Conservation (phyloP, 164 flowering plant species). For the Euptelea pleiosperma region DNA sequence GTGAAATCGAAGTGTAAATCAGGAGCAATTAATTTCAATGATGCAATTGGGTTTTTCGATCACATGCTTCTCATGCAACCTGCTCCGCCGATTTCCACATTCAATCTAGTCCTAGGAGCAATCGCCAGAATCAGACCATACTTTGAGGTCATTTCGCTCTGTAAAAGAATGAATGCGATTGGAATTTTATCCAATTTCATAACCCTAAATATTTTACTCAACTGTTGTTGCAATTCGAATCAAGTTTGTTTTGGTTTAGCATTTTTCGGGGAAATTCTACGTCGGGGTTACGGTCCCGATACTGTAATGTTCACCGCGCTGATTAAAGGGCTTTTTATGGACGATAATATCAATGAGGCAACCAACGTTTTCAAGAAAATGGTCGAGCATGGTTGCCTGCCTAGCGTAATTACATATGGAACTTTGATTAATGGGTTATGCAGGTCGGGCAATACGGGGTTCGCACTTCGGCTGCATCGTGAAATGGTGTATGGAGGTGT, state of each 20-base stretch:
- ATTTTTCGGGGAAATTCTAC: conserved; percentile 33
- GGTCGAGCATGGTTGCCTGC: conserved; percentile 29
- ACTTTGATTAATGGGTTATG: conserved; percentile 51
- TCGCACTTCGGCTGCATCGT: conserved; percentile 30
- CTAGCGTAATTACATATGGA: conserved; percentile 34
- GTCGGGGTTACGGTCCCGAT: conserved; percentile 36
- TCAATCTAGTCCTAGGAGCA: conserved; percentile 22
- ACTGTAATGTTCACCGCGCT: conserved; percentile 31
- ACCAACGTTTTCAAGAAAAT: conserved; percentile 29
- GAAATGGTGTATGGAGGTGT: conserved; percentile 26
- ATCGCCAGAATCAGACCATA: conserved; percentile 30
- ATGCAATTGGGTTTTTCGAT: conserved; percentile 25
- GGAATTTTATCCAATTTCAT: conserved; percentile 29
- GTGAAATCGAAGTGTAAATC: conserved; percentile 1
- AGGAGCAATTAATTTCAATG: conserved; percentile 2
- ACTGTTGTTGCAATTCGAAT: conserved; percentile 32
- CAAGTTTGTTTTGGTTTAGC: conserved; percentile 29
- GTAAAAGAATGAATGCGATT: conserved; percentile 11
- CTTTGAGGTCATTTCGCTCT: conserved; percentile 18
- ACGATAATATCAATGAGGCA: conserved; percentile 29
- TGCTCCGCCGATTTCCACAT: conserved; percentile 26
- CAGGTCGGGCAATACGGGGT: conserved; percentile 26
- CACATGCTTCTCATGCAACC: conserved; percentile 30
- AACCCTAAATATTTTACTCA: conserved; percentile 34
- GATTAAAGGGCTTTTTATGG: conserved; percentile 39